Evolutionary conservation across 1,139 yeast genomes (phyloP), one percentile per base, ranked within the genome.

Genomic region (Zygoascus sp.): DNA sequence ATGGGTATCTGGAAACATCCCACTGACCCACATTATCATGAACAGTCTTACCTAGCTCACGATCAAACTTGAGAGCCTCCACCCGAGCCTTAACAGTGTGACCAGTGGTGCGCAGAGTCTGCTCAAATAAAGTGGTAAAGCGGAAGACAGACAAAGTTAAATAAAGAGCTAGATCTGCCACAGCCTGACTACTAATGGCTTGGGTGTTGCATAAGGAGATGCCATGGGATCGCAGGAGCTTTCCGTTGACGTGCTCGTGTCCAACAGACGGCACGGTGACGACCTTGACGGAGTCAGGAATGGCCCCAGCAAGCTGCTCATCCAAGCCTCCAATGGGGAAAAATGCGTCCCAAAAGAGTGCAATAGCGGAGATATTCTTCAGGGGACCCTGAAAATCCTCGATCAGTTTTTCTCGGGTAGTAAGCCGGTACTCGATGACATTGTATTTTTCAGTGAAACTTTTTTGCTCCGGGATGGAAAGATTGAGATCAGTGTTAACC

Each of bases 231-330:
- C 62, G 61, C 20, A 79, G 53, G 16, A 59, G 61, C 9, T 60
- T 67, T 3, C 73, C 73, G 60, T 83, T 85, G 52, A 76, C 77
- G 22, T 72, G 73, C 54, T 84, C 88, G 55, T 71, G 74, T 0
- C 95, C 96, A 2, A 85, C 90, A 47, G 88, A 76, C 43, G 87
- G 81, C 35, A 81, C 71, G 1, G 85, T 72, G 39, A 86, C 70
- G 7, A 83, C 71, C 58, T 77, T 76, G 50, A 85, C 65, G 3
- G 69, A 55, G 1, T 58, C 27, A 0, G 95, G 94, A 10, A 77
- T 70, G 20, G 68, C 62, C 2, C 68, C 77, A 42, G 82, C 61
- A 11, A 81, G 59, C 17, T 74, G 75, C 3, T 64, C 58, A 15
- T 51, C 51, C 37, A 60, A 32, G 8, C 58, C 59, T 3, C 63